Conservation (phyloP, 129 eudicot genomes). For the Apium graveolens region DNA sequence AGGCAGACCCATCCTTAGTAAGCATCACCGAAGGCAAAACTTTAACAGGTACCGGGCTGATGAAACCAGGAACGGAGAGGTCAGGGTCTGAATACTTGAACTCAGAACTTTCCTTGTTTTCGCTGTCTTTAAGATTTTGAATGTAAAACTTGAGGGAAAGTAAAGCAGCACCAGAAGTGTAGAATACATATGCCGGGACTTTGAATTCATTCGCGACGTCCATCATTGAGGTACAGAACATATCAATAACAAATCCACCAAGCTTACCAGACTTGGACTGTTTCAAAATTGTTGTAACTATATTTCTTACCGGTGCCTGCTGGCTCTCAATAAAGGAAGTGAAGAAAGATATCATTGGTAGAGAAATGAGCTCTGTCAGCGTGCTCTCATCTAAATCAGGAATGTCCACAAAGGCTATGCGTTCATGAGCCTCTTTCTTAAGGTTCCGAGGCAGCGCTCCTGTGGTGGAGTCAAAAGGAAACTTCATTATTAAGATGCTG, state of each 20-base stretch:
- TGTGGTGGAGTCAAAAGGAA: background rate
- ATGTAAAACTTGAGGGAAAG: constrained; percentile 11
- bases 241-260: constrained; percentile 26
- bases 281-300: background rate
- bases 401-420: background rate
- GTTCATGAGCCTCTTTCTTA: background rate
- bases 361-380: background rate
- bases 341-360: background rate
- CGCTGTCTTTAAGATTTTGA: constrained; percentile 3
- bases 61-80: constrained; percentile 14
- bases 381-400: background rate
- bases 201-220: constrained; percentile 29
- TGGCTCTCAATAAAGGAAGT: background rate
- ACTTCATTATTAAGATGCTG: background rate
- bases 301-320: background rate
- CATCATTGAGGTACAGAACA: constrained; percentile 36
- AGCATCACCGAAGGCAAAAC: background rate
- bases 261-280: background rate
- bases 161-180: constrained; percentile 26
- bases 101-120: constrained; percentile 13
- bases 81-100: constrained; percentile 20
- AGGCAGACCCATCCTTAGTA: background rate
- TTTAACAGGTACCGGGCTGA: background rate
- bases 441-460: background rate
- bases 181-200: constrained; percentile 26